These are phyloP conservation scores for Apocynum venetum DNA, from an alignment of 257 asterid species.

Conservation along the genomic window DNA sequence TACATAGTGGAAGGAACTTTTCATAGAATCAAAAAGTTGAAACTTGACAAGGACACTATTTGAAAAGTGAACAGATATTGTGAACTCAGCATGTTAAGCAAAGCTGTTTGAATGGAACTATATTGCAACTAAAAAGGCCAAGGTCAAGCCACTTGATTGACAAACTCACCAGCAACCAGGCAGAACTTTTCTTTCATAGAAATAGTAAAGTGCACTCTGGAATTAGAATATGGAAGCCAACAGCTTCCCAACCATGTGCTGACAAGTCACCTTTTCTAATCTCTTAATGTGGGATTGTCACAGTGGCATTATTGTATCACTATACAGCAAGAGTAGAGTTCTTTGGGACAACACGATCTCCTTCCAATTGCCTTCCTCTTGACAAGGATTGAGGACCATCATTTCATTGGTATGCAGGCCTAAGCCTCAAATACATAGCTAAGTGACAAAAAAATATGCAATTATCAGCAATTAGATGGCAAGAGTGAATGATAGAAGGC, in stretches of 20 bases:
- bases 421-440: background rate
- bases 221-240: background rate
- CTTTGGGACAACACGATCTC: background rate
- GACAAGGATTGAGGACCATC: background rate
- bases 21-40: background rate
- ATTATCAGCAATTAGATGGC: slow-evolving; percentile 17
- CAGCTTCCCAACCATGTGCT: slow-evolving; percentile 7
- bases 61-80: slow-evolving; percentile 15
- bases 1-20: background rate
- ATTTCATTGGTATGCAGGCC: background rate
- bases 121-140: slow-evolving; percentile 21
- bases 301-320: background rate
- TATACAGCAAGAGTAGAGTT: background rate
- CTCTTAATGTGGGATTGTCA: background rate
- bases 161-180: slow-evolving; percentile 32
- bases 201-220: background rate
- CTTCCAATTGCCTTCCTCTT: background rate
- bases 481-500: slow-evolving; percentile 1
- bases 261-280: slow-evolving; percentile 6
- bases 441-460: slow-evolving; percentile 6
- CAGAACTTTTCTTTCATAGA: slow-evolving; percentile 1
- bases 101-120: slow-evolving; percentile 11
- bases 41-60: slow-evolving; percentile 3
- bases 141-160: slow-evolving; percentile 30
- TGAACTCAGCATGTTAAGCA: slow-evolving; percentile 12